A percentile compares a stretch with the other conserved stretches of the same genome.
These are phyloP conservation scores for Blastobotrys proliferans DNA, from an alignment of 1,139 yeast species.

Conservation along the genomic window DNA sequence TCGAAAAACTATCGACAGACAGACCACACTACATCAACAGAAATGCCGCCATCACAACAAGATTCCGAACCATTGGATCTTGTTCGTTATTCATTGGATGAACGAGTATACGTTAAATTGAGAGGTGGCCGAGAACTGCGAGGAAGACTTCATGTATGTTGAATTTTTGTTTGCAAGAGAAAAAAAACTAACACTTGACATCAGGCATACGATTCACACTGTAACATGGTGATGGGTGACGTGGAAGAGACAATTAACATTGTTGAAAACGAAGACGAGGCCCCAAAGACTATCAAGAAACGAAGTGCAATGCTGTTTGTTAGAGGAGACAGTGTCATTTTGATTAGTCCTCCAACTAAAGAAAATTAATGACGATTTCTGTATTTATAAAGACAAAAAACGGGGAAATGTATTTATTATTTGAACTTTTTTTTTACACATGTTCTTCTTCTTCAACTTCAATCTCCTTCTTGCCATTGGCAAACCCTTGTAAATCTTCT, in stretches of 20 bases:
- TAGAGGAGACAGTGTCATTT: conserved; percentile 91
- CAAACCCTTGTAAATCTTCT: neutral
- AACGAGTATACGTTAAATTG: conserved; percentile 78
- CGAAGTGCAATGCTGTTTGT: conserved; percentile 87
- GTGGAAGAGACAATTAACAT: conserved; percentile 79
- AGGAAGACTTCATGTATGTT: conserved; percentile 72
- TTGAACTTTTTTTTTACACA: neutral
- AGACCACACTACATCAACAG: neutral
- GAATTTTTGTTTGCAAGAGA: neutral
- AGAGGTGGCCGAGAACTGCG: conserved; percentile 94
- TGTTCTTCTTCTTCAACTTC: neutral
- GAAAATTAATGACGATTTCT: conserved; percentile 11
- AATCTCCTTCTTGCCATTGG: no score
- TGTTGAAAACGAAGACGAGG: conserved; percentile 44
- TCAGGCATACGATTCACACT: conserved; percentile 88
- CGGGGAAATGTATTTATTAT: neutral
- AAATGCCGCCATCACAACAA: neutral
- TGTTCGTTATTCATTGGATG: conserved; percentile 83
- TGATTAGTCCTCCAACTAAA: conserved; percentile 48
- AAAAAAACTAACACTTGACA: conserved; percentile 7
- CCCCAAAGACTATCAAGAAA: conserved; percentile 49
- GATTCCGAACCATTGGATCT: conserved; percentile 71
- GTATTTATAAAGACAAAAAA: conserved; percentile 1
- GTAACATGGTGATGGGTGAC: conserved; percentile 92
- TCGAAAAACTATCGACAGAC: conserved; percentile 1